Conservation (phyloP, 768 basidiomycete species). For the Leccinum imitatum region DNA sequence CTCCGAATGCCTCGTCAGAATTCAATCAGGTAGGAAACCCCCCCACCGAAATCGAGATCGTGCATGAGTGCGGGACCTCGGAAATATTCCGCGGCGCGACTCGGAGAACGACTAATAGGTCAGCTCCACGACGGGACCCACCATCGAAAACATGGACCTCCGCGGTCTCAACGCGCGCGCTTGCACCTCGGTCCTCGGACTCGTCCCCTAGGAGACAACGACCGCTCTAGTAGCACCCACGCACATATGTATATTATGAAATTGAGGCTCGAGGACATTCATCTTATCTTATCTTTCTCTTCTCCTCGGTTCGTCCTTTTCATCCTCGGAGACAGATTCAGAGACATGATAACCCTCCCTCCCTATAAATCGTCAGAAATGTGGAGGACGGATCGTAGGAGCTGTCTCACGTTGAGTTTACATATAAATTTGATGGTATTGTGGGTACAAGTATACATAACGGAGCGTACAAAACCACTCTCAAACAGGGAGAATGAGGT, state of each 20-base stretch:
- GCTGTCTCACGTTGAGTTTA: background rate
- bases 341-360: too few species aligned
- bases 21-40: too few species aligned
- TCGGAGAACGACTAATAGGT: background rate
- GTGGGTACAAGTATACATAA: too few species aligned
- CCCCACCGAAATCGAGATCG: background rate
- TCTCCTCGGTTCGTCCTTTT: background rate
- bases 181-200: background rate
- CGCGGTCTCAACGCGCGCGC: background rate
- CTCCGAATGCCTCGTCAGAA: too few species aligned
- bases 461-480: background rate
- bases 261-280: background rate
- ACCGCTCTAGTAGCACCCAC: background rate
- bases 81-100: background rate
- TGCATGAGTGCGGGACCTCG: background rate
- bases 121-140: background rate
- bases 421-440: background rate
- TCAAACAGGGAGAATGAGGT: background rate
- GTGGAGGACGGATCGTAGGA: background rate
- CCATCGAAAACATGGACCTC: background rate
- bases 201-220: background rate
- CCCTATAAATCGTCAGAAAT: too few species aligned
- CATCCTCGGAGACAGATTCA: background rate
- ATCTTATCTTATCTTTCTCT: background rate
- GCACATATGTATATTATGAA: background rate